phyloP scores from a whole-genome alignment of 257 asterid genomes.

The Solanum piurae region DNA sequence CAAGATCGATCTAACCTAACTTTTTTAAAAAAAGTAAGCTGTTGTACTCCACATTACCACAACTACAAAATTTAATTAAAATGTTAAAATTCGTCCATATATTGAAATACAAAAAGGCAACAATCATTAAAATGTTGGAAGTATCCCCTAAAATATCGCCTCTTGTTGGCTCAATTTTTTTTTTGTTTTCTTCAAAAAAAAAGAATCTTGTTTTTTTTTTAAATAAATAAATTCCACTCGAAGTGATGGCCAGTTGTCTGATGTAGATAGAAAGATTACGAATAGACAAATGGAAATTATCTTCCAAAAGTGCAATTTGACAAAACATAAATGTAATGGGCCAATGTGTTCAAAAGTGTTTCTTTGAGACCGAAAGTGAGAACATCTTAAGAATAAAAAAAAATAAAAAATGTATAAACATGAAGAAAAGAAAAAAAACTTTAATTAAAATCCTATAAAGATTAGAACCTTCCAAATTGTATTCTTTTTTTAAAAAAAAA shows the following conservation, averaged over 20 bases:
- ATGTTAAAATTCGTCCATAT: neutral
- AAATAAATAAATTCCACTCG: neutral
- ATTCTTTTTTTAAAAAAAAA: neutral
- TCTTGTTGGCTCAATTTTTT: neutral
- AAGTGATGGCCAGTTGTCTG: neutral
- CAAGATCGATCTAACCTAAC: too few relatives aligned
- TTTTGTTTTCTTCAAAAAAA: neutral
- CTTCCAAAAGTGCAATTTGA: neutral
- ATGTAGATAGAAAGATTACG: neutral
- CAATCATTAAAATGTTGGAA: neutral
- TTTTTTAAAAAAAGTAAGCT: too few relatives aligned
- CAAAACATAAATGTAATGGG: neutral
- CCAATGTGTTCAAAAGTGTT: neutral
- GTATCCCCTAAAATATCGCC: neutral
- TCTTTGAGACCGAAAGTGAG: slow-evolving; percentile 1
- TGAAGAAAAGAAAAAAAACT: neutral
- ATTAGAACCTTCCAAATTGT: neutral
- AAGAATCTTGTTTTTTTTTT: neutral
- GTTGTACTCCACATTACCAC: too few relatives aligned
- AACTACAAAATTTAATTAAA: neutral
- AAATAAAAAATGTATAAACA: too few relatives aligned
- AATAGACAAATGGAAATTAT: neutral
- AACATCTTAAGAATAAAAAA: neutral
- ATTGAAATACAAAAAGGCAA: neutral
- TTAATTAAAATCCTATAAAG: neutral